These are phyloP conservation scores for Magnolia changhungtana DNA, from an alignment of 164 flowering plant species.

Conservation along the genomic window DNA sequence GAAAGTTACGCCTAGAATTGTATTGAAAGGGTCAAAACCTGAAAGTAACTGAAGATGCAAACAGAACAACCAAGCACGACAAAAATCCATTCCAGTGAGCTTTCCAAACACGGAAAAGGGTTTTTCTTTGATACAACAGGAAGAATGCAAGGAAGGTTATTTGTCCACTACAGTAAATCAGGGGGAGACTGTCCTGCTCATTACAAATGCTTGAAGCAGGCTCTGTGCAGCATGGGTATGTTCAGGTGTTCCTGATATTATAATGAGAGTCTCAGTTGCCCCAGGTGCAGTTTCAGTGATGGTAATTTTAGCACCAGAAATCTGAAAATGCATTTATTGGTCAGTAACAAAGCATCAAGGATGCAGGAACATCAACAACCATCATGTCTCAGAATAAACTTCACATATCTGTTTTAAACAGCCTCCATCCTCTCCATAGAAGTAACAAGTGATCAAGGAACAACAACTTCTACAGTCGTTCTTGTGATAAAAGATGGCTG, in stretches of 20 bases:
- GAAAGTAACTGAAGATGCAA: too few species aligned
- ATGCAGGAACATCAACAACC: neutral
- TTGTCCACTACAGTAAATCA: constrained; percentile 22
- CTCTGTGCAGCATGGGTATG: constrained; percentile 94
- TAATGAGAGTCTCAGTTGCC: constrained; percentile 63
- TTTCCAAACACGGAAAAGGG: too few species aligned
- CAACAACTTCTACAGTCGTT: constrained; percentile 86
- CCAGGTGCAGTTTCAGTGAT: constrained; percentile 75
- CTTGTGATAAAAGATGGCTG: constrained; percentile 69
- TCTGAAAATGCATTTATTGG: constrained; percentile 32
- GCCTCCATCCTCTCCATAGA: constrained; percentile 84
- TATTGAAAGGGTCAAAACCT: too few species aligned
- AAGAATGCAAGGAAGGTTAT: neutral
- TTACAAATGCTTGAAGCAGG: constrained; percentile 95
- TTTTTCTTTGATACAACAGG: too few species aligned
- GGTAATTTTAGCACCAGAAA: constrained; percentile 86
- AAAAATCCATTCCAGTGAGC: too few species aligned
- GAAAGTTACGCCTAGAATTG: too few species aligned
- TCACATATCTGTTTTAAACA: constrained; percentile 50
- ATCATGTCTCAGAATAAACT: neutral
- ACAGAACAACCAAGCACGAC: too few species aligned
- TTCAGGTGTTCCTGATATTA: constrained; percentile 90
- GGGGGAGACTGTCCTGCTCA: constrained; percentile 53
- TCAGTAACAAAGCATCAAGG: constrained; percentile 2
- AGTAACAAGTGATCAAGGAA: constrained; percentile 79